Percentiles rank a stretch among this genome's conserved stretches.
These are phyloP conservation scores for Dinochytrium kinnereticum DNA, from an alignment of 371 early-diverging fungal species.

Conservation along the genomic window DNA sequence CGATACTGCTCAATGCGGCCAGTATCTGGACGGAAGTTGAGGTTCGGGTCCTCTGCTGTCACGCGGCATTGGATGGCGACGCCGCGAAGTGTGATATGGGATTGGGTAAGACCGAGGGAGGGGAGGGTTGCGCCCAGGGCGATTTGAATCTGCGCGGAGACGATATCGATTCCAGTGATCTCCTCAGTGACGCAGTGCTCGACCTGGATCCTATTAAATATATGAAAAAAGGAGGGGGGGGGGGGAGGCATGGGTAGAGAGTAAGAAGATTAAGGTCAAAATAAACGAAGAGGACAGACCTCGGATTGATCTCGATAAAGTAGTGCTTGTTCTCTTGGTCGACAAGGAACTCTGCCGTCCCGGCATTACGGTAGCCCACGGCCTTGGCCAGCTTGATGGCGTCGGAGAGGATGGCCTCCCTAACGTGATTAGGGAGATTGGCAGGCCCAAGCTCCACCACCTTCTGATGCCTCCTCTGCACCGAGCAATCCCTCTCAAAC, in stretches of 20 bases:
- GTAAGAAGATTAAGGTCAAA: not conserved
- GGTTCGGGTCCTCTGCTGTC: conserved; percentile 79
- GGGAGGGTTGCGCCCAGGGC: conserved; percentile 84
- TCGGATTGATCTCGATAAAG: conserved; percentile 97
- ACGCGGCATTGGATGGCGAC: conserved; percentile 95
- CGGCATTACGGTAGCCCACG: conserved; percentile 93
- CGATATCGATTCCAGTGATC: conserved; percentile 92
- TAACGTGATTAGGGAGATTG: conserved; percentile 51
- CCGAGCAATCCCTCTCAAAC: conserved; percentile 96
- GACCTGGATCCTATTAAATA: conserved; percentile 30
- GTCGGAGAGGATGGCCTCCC: conserved; percentile 83
- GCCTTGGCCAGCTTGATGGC: conserved; percentile 89
- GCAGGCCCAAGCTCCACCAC: conserved; percentile 33
- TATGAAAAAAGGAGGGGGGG: not conserved
- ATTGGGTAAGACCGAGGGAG: conserved; percentile 84
- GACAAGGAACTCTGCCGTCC: conserved; percentile 96
- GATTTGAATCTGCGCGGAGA: conserved; percentile 90
- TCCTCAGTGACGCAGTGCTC: conserved; percentile 75
- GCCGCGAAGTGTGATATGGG: conserved; percentile 75
- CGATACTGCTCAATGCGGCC: conserved; percentile 92
- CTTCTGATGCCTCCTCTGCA: conserved; percentile 98
- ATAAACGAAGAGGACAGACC: conserved; percentile 12
- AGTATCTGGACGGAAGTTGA: conserved; percentile 91
- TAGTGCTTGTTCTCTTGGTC: conserved; percentile 84
- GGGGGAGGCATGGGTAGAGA: not conserved